Conservation (phyloP, 257 asterid species). For the Jaltomata sinuosa region DNA sequence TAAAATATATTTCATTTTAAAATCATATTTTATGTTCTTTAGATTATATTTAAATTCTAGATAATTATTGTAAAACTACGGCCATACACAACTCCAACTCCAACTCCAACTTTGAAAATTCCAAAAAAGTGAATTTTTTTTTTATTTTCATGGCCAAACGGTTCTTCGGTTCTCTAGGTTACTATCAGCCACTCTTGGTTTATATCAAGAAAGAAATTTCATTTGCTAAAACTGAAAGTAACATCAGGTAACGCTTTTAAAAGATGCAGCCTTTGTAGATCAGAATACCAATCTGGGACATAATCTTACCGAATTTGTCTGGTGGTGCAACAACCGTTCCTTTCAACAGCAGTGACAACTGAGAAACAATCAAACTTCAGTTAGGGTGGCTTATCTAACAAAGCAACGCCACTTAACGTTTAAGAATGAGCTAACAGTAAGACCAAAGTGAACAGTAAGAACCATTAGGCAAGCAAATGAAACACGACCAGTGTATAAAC, state of each 20-base stretch:
- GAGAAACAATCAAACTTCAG: constrained; percentile 25
- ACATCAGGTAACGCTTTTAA: not conserved
- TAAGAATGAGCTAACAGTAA: not conserved
- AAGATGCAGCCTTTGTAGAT: not conserved
- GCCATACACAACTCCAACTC: too few relatives aligned
- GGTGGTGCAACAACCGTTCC: constrained; percentile 98
- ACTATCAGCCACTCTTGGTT: not conserved
- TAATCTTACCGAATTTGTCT: constrained; percentile 74
- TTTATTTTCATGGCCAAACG: too few relatives aligned
- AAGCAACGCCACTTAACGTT: not conserved
- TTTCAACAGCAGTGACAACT: constrained; percentile 89
- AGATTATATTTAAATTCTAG: too few relatives aligned
- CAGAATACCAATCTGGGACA: constrained; percentile 2
- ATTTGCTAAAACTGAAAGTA: not conserved
- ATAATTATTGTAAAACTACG: too few relatives aligned
- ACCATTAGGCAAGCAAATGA: not conserved
- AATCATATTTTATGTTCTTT: too few relatives aligned
- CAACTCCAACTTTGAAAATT: too few relatives aligned
- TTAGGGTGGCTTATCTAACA: constrained; percentile 9
- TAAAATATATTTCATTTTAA: too few relatives aligned
- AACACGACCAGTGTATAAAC: not conserved
- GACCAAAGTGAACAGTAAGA: not conserved
- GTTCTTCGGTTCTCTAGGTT: too few relatives aligned
- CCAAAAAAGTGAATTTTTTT: too few relatives aligned
- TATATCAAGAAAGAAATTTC: not conserved